Base-by-base conservation (phyloP, 306 rosid genomes). In the Calophaca sinica region DNA sequence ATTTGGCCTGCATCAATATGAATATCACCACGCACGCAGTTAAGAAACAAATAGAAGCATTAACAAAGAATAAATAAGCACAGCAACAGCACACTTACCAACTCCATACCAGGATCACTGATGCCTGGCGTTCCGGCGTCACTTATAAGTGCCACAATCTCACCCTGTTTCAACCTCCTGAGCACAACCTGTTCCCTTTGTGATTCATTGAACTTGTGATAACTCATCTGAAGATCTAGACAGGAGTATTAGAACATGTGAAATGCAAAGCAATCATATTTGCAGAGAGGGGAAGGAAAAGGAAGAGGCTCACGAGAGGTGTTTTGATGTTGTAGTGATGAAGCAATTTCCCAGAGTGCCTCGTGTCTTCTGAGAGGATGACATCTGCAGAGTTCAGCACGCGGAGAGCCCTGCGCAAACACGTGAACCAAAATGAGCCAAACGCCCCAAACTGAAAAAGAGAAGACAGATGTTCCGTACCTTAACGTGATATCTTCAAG, bases 51-150 rank as follows among this genome's bases (percentile, higher is more conserved):
- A 46, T 0, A 71, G 52, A 42, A 55, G 31, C n/a, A 5, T 4
- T 4, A 29, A 42, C 12, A 72, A 72, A 66, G 1, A 58, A 48
- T 4, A 9, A 28, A 46, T 46, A 50, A 33, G 53, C 68, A 61
- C 31, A 76, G 45, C 28, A 42, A 42, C 2, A 66, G 7, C 54
- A 44, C 2, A 58, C 89, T 88, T 84, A 94, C 97, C 96, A 92
- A 85, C 72, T 88, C 96, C 29, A 74, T 81, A 55, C 97, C 99
- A 60, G 99, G 99, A 87, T 92, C 99, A 72, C 96, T 87, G 58
- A 94, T 92, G 66, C 97, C 96, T 0, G 96, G 97, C 3, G 92
- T 92, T 77, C 99, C 99, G 6, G 97, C 97, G 57, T 94, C 99
- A 65, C 87, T 88, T 39, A 92, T 88, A 53, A 92, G 84, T 11